Conservation (phyloP, 73 alveolate genomes). For the Breviolum minutum region DNA sequence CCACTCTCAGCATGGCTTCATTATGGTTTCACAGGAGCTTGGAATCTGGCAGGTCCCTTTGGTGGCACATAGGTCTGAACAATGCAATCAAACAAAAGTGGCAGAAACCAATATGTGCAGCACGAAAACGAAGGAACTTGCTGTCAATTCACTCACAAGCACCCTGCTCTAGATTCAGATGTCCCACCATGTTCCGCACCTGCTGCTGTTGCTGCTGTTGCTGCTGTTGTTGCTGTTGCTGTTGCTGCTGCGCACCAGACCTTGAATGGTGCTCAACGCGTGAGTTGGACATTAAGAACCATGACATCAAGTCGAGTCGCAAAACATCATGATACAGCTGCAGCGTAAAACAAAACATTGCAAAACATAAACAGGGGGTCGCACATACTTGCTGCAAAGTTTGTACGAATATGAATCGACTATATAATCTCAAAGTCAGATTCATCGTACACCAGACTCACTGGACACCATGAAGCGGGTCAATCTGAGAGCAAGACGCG, state of each 20-base stretch:
- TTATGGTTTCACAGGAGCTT: background rate
- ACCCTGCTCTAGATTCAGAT: too few relatives aligned
- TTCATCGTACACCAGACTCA: too few relatives aligned
- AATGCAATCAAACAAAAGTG: background rate
- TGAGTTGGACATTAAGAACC: too few relatives aligned
- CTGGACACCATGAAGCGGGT: background rate
- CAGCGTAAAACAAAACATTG: too few relatives aligned
- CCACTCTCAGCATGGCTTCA: background rate
- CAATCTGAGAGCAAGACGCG: slow-evolving; percentile 10
- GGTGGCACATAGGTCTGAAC: slow-evolving; percentile 70
- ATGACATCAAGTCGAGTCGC: too few relatives aligned
- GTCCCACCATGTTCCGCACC: background rate
- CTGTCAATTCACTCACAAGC: background rate
- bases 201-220: slow-evolving; percentile 30
- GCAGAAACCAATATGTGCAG: background rate
- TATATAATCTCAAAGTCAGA: too few relatives aligned
- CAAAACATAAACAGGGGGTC: too few relatives aligned
- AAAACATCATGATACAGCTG: too few relatives aligned
- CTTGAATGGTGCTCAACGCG: background rate
- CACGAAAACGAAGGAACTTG: background rate
- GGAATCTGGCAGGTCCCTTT: slow-evolving; percentile 39
- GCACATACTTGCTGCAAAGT: too few relatives aligned
- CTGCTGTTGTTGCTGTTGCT: background rate
- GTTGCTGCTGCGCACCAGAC: slow-evolving; percentile 56
- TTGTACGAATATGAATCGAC: too few relatives aligned